Percentiles rank a stretch among this genome's conserved stretches.
These are phyloP conservation scores for Prunus fruticosa DNA, from an alignment of 306 rosid species.

Conservation along the genomic window DNA sequence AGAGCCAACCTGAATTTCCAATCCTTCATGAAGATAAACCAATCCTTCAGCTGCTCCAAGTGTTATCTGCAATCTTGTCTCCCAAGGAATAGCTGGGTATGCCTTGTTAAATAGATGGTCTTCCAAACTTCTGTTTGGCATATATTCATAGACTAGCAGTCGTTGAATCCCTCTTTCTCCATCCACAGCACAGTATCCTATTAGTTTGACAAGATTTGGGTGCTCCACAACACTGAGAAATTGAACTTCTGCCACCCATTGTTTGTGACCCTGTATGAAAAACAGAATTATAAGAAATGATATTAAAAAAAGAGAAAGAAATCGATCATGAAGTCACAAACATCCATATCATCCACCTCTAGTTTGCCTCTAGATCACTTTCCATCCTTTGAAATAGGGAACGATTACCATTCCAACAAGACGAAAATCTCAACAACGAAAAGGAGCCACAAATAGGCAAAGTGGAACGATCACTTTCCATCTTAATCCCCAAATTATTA, in stretches of 20 bases:
- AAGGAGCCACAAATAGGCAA: not conserved
- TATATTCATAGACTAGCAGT: constrained; percentile 76
- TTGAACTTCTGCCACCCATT: constrained; percentile 85
- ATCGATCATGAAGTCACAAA: not conserved
- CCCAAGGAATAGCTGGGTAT: constrained; percentile 54
- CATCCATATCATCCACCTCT: not conserved
- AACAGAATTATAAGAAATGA: not conserved
- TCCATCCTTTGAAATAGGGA: not conserved
- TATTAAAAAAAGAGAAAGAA: not conserved
- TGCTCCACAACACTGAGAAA: constrained; percentile 86
- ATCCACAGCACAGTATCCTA: constrained; percentile 77
- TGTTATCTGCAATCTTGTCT: constrained; percentile 60
- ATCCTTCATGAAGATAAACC: constrained; percentile 70
- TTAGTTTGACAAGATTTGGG: constrained; percentile 79
- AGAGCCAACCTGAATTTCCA: constrained; percentile 72
- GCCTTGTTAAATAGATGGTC: constrained; percentile 65
- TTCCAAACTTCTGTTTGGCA: constrained; percentile 72
- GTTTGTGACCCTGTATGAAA: constrained; percentile 65
- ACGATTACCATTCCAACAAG: not conserved
- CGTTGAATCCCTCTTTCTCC: constrained; percentile 82
- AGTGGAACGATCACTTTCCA: not conserved
- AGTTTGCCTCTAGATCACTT: not conserved
- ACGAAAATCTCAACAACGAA: not conserved
- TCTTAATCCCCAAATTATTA: too few relatives aligned
- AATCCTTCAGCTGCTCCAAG: constrained; percentile 80